phyloP scores from a whole-genome alignment of 306 rosid genomes.

The Malus sylvestris region DNA sequence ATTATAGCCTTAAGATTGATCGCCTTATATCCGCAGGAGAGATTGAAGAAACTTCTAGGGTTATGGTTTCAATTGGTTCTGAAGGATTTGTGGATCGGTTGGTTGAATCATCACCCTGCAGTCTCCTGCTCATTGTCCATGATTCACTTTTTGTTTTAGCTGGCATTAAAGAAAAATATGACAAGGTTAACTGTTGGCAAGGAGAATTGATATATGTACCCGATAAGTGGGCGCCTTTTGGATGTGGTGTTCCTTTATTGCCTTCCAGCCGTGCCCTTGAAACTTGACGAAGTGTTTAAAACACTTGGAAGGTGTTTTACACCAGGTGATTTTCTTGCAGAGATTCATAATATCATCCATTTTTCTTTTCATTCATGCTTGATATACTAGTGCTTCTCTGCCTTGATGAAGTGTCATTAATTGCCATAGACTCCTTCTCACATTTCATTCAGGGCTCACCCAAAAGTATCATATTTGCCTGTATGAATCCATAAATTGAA shows the following conservation, averaged over 20 bases:
- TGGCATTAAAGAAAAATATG: conserved; percentile 61
- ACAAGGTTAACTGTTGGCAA: conserved; percentile 86
- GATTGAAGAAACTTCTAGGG: conserved; percentile 56
- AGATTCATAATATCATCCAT: neutral
- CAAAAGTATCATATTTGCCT: neutral
- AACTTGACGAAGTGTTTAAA: conserved; percentile 38
- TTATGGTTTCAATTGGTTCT: conserved; percentile 64
- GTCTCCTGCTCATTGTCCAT: conserved; percentile 50
- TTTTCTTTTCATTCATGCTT: neutral
- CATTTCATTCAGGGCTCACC: neutral
- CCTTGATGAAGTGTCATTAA: neutral
- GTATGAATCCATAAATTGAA: neutral
- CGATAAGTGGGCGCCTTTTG: conserved; percentile 48
- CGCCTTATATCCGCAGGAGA: conserved; percentile 53
- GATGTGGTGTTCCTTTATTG: conserved; percentile 67
- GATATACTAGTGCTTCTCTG: neutral
- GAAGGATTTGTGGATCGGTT: conserved; percentile 67
- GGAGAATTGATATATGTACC: conserved; percentile 75
- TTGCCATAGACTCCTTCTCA: neutral
- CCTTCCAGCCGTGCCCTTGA: conserved; percentile 67
- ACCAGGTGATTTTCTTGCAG: conserved; percentile 38
- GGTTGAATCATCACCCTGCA: conserved; percentile 34
- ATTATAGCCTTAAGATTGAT: conserved; percentile 23
- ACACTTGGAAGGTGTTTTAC: conserved; percentile 46
- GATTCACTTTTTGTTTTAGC: conserved; percentile 69